Evolutionary conservation across 352 stramenopile genomes (phyloP).

Genomic region (Globisporangium lucens): DNA sequence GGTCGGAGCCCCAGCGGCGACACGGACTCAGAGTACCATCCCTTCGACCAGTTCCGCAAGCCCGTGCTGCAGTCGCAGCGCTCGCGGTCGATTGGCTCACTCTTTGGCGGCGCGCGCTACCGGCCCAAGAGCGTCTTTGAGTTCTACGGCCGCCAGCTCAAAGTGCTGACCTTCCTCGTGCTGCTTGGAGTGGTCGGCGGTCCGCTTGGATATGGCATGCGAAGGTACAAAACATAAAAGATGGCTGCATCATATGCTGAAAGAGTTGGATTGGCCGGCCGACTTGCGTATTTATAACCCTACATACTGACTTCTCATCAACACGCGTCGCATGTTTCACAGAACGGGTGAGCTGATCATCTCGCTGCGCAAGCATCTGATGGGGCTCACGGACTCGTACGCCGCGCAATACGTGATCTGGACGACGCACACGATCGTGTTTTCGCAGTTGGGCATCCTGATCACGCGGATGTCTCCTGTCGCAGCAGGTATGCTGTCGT

Average conservation of each 20-base stretch:
- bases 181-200: slow-evolving; percentile 79
- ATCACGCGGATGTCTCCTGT: slow-evolving; percentile 73
- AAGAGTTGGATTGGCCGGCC: background rate
- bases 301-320: slow-evolving; percentile 1
- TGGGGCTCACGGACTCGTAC: slow-evolving; percentile 30
- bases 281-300: background rate
- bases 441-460: slow-evolving; percentile 62
- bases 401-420: slow-evolving; percentile 48
- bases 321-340: background rate
- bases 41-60: slow-evolving; percentile 19
- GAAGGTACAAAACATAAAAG: slow-evolving; percentile 14
- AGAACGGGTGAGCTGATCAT: slow-evolving; percentile 34
- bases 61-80: slow-evolving; percentile 25
- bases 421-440: slow-evolving; percentile 65
- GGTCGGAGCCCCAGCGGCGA: slow-evolving; percentile 14
- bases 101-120: slow-evolving; percentile 56
- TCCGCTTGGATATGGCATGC: slow-evolving; percentile 72
- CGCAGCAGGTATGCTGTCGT: slow-evolving; percentile 31
- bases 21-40: slow-evolving; percentile 34
- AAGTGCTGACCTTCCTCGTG: slow-evolving; percentile 72
- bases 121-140: slow-evolving; percentile 33
- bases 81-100: slow-evolving; percentile 48
- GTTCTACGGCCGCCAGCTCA: slow-evolving; percentile 66
- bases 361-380: slow-evolving; percentile 38
- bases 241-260: slow-evolving; percentile 1